Conservation (phyloP, 371 early-diverging fungal genomes). For the Rhizopus delemar region DNA sequence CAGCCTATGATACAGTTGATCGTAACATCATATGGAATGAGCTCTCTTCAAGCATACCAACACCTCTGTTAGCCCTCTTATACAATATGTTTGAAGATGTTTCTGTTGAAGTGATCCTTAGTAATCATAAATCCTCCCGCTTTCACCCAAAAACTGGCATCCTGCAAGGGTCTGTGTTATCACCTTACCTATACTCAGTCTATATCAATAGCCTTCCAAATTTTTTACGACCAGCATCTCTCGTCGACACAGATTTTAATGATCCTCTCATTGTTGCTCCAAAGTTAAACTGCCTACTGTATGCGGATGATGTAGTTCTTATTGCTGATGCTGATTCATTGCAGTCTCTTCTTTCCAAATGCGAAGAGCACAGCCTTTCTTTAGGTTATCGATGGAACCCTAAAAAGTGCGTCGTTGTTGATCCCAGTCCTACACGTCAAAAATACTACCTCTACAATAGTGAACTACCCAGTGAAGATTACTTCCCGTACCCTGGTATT, state of each 20-base stretch:
- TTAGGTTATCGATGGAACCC: conserved; percentile 28
- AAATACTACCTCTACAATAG: not conserved
- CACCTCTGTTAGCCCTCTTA: not conserved
- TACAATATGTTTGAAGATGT: conserved; percentile 10
- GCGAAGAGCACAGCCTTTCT: conserved; percentile 10
- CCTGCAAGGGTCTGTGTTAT: conserved; percentile 8
- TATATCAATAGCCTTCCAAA: conserved; percentile 18
- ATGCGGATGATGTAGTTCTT: conserved; percentile 16
- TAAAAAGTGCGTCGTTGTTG: conserved; percentile 20
- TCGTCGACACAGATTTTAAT: no score
- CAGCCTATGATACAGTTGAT: conserved; percentile 29
- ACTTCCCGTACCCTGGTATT: conserved; percentile 1
- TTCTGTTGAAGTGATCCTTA: not conserved
- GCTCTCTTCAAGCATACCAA: not conserved
- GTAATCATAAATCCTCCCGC: not conserved
- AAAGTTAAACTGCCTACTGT: conserved; percentile 4
- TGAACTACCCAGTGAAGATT: no score
- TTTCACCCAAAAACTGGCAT: conserved; percentile 3
- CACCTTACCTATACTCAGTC: conserved; percentile 10
- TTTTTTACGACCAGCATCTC: not conserved
- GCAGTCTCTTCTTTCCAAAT: not conserved
- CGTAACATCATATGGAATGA: conserved; percentile 10
- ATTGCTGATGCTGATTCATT: conserved; percentile 8
- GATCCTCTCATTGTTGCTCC: no score
- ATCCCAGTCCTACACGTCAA: not conserved